phyloP scores from a whole-genome alignment of 768 basidiomycete species.

The Rhizopogon salebrosus region DNA sequence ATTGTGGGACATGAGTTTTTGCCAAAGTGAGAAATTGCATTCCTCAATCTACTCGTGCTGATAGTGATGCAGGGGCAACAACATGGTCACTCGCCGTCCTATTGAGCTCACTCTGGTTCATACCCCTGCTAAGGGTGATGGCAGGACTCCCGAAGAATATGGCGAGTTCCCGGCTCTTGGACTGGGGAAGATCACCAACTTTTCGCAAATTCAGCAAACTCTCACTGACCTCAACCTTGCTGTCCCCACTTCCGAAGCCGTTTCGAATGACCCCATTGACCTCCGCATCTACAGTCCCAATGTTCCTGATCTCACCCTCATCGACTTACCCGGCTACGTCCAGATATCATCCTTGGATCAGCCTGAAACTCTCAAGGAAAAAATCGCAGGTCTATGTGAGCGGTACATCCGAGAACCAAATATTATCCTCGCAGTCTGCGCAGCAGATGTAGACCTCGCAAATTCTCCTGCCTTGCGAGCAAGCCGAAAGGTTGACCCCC shows the following conservation, averaged over 20 bases:
- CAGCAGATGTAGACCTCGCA: slow-evolving; percentile 97
- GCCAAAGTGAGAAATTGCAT: slow-evolving; percentile 73
- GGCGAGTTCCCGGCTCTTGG: slow-evolving; percentile 93
- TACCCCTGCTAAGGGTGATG: slow-evolving; percentile 56
- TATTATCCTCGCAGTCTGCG: slow-evolving; percentile 97
- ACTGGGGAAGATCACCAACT: slow-evolving; percentile 85
- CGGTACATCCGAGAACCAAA: slow-evolving; percentile 99
- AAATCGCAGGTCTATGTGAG: slow-evolving; percentile 85
- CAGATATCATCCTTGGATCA: slow-evolving; percentile 95
- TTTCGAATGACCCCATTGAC: slow-evolving; percentile 94
- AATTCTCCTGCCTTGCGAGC: slow-evolving; percentile 95
- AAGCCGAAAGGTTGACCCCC: slow-evolving; percentile 88
- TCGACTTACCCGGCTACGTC: slow-evolving; percentile 96
- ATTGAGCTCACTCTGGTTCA: slow-evolving; percentile 97
- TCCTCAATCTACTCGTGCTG: neutral
- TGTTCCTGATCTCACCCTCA: slow-evolving; percentile 95
- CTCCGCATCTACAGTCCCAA: slow-evolving; percentile 93
- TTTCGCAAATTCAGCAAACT: slow-evolving; percentile 86
- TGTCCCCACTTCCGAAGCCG: slow-evolving; percentile 83
- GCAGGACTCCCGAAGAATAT: slow-evolving; percentile 65
- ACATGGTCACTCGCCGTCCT: slow-evolving; percentile 98
- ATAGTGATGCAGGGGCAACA: slow-evolving; percentile 69
- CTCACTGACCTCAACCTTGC: slow-evolving; percentile 94
- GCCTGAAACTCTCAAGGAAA: slow-evolving; percentile 90
- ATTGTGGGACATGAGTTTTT: slow-evolving; percentile 98